Evolutionary conservation across 306 rosid genomes (phyloP).

Genomic region (Corylus avellana): DNA sequence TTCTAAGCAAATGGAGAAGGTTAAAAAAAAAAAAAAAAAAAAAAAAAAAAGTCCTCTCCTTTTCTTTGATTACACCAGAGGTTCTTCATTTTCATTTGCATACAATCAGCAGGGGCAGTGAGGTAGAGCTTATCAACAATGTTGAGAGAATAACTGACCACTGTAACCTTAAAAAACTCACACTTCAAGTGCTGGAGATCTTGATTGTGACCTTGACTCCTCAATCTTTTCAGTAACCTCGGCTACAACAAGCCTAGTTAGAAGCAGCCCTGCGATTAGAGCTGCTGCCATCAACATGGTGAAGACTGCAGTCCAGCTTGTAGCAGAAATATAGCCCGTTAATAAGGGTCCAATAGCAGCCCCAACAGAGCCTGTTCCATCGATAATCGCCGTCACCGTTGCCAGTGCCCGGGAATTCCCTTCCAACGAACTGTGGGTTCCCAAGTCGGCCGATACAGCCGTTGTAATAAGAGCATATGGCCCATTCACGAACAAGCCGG

Average conservation of each 20-base stretch:
- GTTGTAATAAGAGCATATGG: slow-evolving; percentile 98
- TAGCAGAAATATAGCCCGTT: slow-evolving; percentile 82
- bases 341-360: slow-evolving; percentile 93
- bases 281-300: slow-evolving; percentile 93
- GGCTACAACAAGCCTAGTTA: slow-evolving; percentile 77
- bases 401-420: slow-evolving; percentile 94
- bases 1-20: slow-evolving; percentile 26
- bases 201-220: slow-evolving; percentile 50
- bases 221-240: slow-evolving; percentile 77
- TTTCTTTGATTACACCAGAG: slow-evolving; percentile 17
- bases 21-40: slow-evolving; percentile 33
- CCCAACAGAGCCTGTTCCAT: slow-evolving; percentile 96
- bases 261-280: slow-evolving; percentile 79
- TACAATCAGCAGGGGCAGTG: slow-evolving; percentile 26
- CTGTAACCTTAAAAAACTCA: slow-evolving; percentile 27
- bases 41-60: slow-evolving; percentile 42
- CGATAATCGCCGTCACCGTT: slow-evolving; percentile 92
- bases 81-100: slow-evolving; percentile 18
- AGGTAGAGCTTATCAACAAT: slow-evolving; percentile 26
- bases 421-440: slow-evolving; percentile 82
- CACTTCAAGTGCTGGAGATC: slow-evolving; percentile 38
- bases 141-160: neutral
- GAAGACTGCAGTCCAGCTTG: slow-evolving; percentile 88
- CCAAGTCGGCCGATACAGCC: slow-evolving; percentile 95
- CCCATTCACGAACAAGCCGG: slow-evolving; percentile 94